Evolutionary conservation across 495 filamentous ascomycete species (phyloP), one percentile per base, ranked within the genome.

Genomic region (Talaromyces wortmannii): DNA sequence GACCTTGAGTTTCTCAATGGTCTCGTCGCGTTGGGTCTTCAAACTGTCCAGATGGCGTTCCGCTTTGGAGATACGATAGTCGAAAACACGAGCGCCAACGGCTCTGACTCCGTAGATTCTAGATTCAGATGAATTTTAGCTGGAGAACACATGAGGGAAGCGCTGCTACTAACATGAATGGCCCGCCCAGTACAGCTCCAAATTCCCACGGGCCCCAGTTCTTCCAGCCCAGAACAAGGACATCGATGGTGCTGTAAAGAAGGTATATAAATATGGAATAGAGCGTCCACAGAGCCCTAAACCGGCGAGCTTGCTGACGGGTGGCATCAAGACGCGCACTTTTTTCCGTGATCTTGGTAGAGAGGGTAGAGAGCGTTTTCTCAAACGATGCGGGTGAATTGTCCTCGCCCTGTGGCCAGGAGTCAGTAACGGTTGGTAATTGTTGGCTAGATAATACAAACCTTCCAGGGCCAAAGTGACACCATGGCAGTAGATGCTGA

Each of bases 371-470:
- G 44, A 98, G 85, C 0, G 86, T 82, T 72, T 91, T 95, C 69
- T 98, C 94, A 62, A 97, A 98, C 5, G 84, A 88, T 42, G 92
- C 92, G 2, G 92, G 87, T 60, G 92, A 96, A 67, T 81, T 87
- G 62, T 89, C 83, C 56, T 90, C 81, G 70, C 86, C 83, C 90
- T 95, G 61, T 13, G 54, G 45, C 50, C 46, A 31, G 53, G 31
- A 36, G 50, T 55, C 40, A 11, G 52, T 49, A 13, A 55, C 52
- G 53, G 30, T 51, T 44, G 30, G 29, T 30, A 13, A 59, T 12
- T 31, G 7, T 17, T 50, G 3, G 55, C 17, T 29, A 45, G 40
- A 23, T 33, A 23, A 17, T 16, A 45, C 18, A 5, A 6, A 89
- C 86, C 74, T 80, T 86, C 78, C 83, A 90, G 58, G 83, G 90